Evolutionary conservation across 1,284 basidiomycete species (phyloP), one percentile per base, ranked within the genome.

Genomic region (Pseudozyma thailandica): DNA sequence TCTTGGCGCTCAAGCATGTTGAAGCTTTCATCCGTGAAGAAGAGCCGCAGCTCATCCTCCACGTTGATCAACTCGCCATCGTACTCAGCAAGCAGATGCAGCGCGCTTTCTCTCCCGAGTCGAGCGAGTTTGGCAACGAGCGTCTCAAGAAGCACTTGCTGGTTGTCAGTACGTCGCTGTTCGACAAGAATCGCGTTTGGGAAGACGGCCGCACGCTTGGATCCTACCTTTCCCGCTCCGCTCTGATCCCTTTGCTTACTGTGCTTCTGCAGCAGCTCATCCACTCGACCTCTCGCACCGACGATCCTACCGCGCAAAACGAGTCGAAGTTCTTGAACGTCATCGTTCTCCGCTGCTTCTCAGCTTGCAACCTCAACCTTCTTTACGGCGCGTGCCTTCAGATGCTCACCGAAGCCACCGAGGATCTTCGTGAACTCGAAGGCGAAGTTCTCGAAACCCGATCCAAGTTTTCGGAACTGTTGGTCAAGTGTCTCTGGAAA

Each of bases 401-500:
- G 23, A 87, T 98, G 33, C 87, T 99, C 4, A 86, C 93, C 43
- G 90, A 92, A 77, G 92, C 97, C 28, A 91, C 94, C 33, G 90
- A 83, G 89, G 84, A 92, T 90, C 41, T 97, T 92, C 85, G 91
- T 89, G 15, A 87, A 83, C 64, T 84, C 4, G 56, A 71, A 2
- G 83, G 75, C 7, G 70, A 59, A 6, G 77, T 81, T 39, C 65
- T 84, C 16, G 66, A 77, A 9, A 81, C 80, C 26, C 77, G 83
- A 0, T 89, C 93, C 1, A 92, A 92, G 79, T 93, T 98, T 46
- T 94, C 94, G 7, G 96, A 98, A 83, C 87, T 99, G 28, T 92
- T 98, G 27, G 86, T 98, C 77, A 98, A 98, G 86, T 99, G 96
- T 84, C 89, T 98, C 30, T 98, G 96, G 96, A 98, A 98, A 85